Evolutionary conservation across 306 rosid species (phyloP), one percentile per base, ranked within the genome.

Genomic region (Vigna trinervia): DNA sequence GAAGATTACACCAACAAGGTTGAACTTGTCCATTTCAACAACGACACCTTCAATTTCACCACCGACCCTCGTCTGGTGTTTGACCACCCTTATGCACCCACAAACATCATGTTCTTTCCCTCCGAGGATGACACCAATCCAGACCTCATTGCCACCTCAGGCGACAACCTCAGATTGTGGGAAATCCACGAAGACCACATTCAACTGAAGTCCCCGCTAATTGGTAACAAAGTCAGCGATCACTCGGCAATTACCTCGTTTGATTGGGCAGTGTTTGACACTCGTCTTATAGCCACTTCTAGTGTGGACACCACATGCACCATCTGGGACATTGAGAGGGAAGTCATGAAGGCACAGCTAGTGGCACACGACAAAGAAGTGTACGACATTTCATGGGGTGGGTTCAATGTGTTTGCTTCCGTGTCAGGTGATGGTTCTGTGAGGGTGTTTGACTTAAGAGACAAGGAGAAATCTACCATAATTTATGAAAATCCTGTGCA

Each of bases 301-400:
- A 88, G 90, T 10, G 90, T 82, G 12, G 96, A 90, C 78, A 88
- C 89, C 0, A 88, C 93, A 0, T 87, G 96, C 69, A 75, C 91
- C 1, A 67, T 90, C 57, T 90, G 96, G 93, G 96, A 88, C 73
- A 77, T 88, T 1, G 93, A 90, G 50, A 88, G 52, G 71, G 93
- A 84, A 70, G 47, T 8, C 17, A 84, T 88, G 53, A 92, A 88
- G n/a, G 72, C 89, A 3, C 91, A 88, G 15, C 23, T 90, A 38
- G 96, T 90, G 66, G 96, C 93, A 11, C 96, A 88, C 23, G 96
- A 90, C 64, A 90, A 90, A 26, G 90, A 90, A 70, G 96, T 90
- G 15, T 87, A 80, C 7, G 93, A 88, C 68, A 88, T 90, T 23
- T 90, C 90, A 5, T 87, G 93, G 93, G 93, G 96, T 5, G 93